phyloP scores from a whole-genome alignment of 345 rosid species.

The Bruguiera parviflora region DNA sequence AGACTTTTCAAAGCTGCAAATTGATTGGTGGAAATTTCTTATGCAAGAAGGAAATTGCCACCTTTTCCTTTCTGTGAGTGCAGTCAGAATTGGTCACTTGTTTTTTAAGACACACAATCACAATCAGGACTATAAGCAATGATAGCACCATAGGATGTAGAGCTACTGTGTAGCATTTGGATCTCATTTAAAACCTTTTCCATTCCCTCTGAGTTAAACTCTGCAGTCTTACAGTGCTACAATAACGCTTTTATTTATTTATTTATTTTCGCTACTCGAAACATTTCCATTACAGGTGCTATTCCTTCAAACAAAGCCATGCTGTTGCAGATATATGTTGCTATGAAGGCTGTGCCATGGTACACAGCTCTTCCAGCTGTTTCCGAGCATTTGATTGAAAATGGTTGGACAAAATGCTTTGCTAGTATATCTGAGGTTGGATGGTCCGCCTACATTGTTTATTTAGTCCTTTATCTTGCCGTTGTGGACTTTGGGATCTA shows the following conservation, averaged over 20 bases:
- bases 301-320: constrained; percentile 81
- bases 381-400: constrained; percentile 79
- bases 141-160: neutral
- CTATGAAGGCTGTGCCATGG: constrained; percentile 96
- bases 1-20: neutral
- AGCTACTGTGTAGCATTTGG: neutral
- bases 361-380: constrained; percentile 76
- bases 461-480: constrained; percentile 51
- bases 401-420: constrained; percentile 85
- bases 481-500: constrained; percentile 87
- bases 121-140: neutral
- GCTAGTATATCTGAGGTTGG: constrained; percentile 57
- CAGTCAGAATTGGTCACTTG: neutral
- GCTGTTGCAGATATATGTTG: constrained; percentile 81
- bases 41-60: neutral
- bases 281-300: constrained; percentile 56
- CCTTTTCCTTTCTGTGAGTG: neutral
- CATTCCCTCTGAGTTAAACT: neutral
- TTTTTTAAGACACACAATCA: neutral
- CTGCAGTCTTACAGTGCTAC: neutral
- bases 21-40: neutral
- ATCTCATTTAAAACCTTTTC: neutral
- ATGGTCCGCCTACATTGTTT: constrained; percentile 46
- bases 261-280: constrained; percentile 12
- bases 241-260: constrained; percentile 3